A percentile compares a stretch with the other conserved stretches of the same genome.
Evolutionary conservation across 371 early-diverging fungal genomes (phyloP).

Genomic region (Haplosporangium sp.): DNA sequence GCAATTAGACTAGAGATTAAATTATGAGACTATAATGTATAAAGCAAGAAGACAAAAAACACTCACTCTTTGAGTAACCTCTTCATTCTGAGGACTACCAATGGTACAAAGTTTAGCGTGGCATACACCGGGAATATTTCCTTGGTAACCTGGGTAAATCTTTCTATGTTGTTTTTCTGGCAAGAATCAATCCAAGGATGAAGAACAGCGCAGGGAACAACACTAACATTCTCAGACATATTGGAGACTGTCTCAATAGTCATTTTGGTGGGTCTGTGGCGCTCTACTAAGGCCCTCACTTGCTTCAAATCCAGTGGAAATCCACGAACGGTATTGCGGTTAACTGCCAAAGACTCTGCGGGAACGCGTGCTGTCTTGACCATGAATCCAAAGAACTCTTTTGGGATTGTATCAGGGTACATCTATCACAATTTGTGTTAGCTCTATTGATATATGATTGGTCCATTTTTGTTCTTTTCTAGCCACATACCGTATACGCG

Average conservation of each 20-base stretch:
- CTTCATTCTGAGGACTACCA: conserved; percentile 69
- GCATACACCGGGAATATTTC: conserved; percentile 78
- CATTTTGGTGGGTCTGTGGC: conserved; percentile 61
- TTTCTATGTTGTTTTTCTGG: conserved; percentile 59
- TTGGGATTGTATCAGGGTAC: conserved; percentile 75
- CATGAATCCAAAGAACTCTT: conserved; percentile 78
- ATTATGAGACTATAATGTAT: neutral
- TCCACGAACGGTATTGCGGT: conserved; percentile 65
- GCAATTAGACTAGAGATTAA: no score
- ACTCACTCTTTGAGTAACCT: conserved; percentile 63
- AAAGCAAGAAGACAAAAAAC: neutral
- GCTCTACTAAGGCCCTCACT: conserved; percentile 58
- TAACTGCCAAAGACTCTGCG: conserved; percentile 62
- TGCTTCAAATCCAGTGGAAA: conserved; percentile 62
- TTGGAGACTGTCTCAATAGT: conserved; percentile 58
- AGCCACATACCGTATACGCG: conserved; percentile 69
- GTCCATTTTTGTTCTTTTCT: neutral
- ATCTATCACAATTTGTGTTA: conserved; percentile 53
- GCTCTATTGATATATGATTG: no score
- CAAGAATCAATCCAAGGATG: conserved; percentile 78
- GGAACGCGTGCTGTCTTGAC: conserved; percentile 77
- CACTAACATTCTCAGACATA: conserved; percentile 37
- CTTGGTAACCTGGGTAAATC: conserved; percentile 70
- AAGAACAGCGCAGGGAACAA: conserved; percentile 64
- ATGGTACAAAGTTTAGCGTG: conserved; percentile 79